phyloP scores from a whole-genome alignment of 2,329 filamentous ascomycete species.

The Nigrospora oryzae region DNA sequence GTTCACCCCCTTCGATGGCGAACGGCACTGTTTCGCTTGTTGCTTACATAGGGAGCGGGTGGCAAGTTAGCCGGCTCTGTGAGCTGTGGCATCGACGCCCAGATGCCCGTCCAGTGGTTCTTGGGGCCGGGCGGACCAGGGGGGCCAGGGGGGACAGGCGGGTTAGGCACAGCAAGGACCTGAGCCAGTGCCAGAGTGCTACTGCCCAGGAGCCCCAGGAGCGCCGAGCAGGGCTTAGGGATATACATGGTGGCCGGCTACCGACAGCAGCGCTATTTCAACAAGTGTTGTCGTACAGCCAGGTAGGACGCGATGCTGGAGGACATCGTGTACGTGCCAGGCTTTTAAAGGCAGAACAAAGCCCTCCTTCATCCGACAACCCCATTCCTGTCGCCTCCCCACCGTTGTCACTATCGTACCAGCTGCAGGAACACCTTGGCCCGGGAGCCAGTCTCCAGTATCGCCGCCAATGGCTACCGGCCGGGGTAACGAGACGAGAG shows the following conservation, averaged over 20 bases:
- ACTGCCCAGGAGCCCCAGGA: not conserved
- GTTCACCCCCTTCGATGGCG: not conserved
- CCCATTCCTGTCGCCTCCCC: not conserved
- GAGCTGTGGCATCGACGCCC: conserved; percentile 55
- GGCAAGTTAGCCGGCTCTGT: conserved; percentile 52
- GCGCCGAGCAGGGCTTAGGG: not conserved
- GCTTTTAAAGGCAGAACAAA: not conserved
- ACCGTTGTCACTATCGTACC: too few relatives aligned
- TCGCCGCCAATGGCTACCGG: not conserved
- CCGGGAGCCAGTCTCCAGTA: not conserved
- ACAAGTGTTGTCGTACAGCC: not conserved
- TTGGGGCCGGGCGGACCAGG: not conserved
- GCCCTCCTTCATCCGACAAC: too few relatives aligned
- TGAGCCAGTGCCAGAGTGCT: not conserved
- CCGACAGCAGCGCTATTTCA: not conserved
- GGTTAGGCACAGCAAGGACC: too few relatives aligned
- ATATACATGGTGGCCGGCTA: not conserved
- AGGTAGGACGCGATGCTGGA: not conserved
- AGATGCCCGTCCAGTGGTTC: conserved; percentile 51
- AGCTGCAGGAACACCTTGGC: not conserved
- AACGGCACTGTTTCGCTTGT: not conserved
- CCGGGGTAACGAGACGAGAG: not conserved
- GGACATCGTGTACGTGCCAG: not conserved
- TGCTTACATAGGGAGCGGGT: conserved; percentile 42
- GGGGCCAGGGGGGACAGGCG: not conserved